A percentile compares a stretch with the other conserved stretches of the same genome.
These are phyloP conservation scores for Calocybe indica DNA, from an alignment of 768 basidiomycete genomes.

Conservation along the genomic window DNA sequence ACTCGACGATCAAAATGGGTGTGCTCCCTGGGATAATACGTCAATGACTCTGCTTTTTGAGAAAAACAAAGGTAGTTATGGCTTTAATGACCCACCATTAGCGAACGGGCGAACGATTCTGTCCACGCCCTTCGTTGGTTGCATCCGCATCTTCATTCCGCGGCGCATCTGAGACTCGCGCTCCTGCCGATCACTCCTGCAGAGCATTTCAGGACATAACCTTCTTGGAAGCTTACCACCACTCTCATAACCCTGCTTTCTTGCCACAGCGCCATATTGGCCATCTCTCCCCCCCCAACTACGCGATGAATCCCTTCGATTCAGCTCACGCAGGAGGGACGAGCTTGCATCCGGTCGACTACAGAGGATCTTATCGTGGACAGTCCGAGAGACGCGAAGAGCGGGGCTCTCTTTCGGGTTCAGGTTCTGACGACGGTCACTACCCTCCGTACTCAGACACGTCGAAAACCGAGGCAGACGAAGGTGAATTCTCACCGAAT, in stretches of 20 bases:
- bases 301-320: conserved; percentile 24
- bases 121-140: conserved; percentile 26
- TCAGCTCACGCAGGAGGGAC: conserved; percentile 12
- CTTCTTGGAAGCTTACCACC: conserved; percentile 17
- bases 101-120: conserved; percentile 27
- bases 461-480: conserved; percentile 37
- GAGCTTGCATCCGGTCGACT: conserved; percentile 20
- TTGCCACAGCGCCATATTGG: conserved; percentile 9
- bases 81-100: conserved; percentile 19
- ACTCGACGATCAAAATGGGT: conserved; percentile 35
- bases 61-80: conserved; percentile 30
- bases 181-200: conserved; percentile 35
- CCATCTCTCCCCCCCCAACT: conserved; percentile 8
- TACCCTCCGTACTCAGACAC: conserved; percentile 28
- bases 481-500: conserved; percentile 29
- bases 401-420: conserved; percentile 47
- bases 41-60: conserved; percentile 31
- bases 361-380: conserved; percentile 17
- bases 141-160: conserved; percentile 39
- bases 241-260: conserved; percentile 10
- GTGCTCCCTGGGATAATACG: conserved; percentile 40
- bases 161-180: conserved; percentile 39
- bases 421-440: conserved; percentile 53
- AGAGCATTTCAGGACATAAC: conserved; percentile 15
- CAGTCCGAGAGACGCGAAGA: conserved; percentile 32